Base-by-base conservation (phyloP, 2,329 filamentous ascomycete species). In the Emergomyces africanus region DNA sequence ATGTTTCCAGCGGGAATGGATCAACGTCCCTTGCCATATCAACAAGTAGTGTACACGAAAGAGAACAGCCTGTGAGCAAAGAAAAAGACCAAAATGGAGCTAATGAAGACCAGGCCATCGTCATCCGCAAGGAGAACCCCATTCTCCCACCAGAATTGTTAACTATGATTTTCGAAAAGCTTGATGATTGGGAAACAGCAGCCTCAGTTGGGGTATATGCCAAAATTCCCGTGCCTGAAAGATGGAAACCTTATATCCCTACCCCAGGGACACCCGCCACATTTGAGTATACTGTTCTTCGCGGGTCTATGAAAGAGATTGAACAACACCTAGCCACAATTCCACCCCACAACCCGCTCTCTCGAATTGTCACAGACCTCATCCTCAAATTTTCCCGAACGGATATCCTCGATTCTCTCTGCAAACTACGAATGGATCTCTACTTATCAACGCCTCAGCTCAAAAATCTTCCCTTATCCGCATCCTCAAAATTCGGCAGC, bases 341-440 rank as follows among this genome's bases (percentile, higher is more conserved):
- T 42, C 87, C 88, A 20, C 85, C 87, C 0, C 83, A 87, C 39
- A 83, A 83, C 30, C 87, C 86, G 63, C 79, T 96, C 14, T 94
- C 90, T 0, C 86, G 86, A 2, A 78, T 95, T 1, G 88, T 89
- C 42, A 88, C 94, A 62, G 90, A 91, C 67, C 82, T 96, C 46
- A 90, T 96, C 65, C 90, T 96, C 76, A 90, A 94, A 64, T 96
- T 96, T 70, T 88, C 86, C 48, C 85, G 92, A 65, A 87, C 86
- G 18, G 83, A 88, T 14, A 83, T 96, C 3, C 81, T 97, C 39
- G 82, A 83, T 1, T 90, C 87, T 67, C 76, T 90, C 0, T 84
- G 87, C 64, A 80, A 81, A 28, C 77, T 83, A 55, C 81, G 83
- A 72, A 81, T 82, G 57, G 83, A 95, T 61, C 82, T 96, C 3